Evolutionary conservation across 148 eudicot genomes (phyloP).

Genomic region (Rhododendron mucronatum): DNA sequence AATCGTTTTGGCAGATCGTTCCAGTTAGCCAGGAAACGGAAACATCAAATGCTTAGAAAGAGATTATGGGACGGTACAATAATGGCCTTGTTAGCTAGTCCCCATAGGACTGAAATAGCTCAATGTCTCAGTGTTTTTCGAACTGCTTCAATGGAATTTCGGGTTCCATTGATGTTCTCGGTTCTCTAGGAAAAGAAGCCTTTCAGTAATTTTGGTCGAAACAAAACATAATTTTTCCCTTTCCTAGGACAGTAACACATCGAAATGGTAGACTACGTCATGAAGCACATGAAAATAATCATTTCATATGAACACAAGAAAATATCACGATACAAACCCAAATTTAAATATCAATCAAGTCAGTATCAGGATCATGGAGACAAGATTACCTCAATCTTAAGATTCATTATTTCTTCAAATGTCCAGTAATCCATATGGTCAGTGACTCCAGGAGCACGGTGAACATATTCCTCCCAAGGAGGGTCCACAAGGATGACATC

Average conservation of each 20-base stretch:
- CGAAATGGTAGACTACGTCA: not conserved
- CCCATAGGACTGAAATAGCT: not conserved
- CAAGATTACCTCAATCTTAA: conserved; percentile 84
- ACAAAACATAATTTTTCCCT: not conserved
- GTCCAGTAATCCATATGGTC: conserved; percentile 94
- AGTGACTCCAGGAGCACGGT: conserved; percentile 94
- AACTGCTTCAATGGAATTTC: not conserved
- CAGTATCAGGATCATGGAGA: not conserved
- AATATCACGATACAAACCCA: not conserved
- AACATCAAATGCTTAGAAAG: not conserved
- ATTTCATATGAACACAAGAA: not conserved
- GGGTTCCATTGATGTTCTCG: not conserved
- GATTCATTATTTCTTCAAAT: conserved; percentile 87
- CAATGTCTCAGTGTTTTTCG: not conserved
- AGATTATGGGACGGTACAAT: not conserved
- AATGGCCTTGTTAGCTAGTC: not conserved
- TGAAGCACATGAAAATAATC: not conserved
- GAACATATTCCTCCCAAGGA: conserved; percentile 99
- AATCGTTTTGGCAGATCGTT: not conserved
- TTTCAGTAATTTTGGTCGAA: not conserved
- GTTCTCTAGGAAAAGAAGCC: not conserved
- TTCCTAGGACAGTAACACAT: not conserved
- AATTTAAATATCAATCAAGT: not conserved
- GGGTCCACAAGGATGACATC: conserved; percentile 97
- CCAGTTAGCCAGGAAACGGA: not conserved